phyloP scores from a whole-genome alignment of 2,329 filamentous ascomycete species.

The Neoarthrinium moseri region DNA sequence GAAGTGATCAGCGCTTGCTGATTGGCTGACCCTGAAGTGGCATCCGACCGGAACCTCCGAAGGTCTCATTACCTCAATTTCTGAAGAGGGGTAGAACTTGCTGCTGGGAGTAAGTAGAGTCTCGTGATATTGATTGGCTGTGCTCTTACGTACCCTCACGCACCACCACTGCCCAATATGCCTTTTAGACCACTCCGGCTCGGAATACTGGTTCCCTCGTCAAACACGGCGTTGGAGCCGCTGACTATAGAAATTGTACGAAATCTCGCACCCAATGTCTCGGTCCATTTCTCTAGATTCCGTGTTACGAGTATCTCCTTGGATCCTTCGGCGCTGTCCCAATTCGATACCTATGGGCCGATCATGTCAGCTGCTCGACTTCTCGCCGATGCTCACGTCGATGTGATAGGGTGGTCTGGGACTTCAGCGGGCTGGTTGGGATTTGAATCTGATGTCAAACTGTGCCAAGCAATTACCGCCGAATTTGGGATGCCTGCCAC shows the following conservation, averaged over 20 bases:
- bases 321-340: slow-evolving; percentile 25
- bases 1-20: too few relatives aligned
- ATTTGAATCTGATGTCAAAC: slow-evolving; percentile 36
- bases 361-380: slow-evolving; percentile 32
- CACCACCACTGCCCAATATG: not conserved
- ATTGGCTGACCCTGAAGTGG: too few relatives aligned
- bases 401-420: slow-evolving; percentile 37
- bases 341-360: slow-evolving; percentile 24
- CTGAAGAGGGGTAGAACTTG: too few relatives aligned
- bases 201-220: slow-evolving; percentile 41
- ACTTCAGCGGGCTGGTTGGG: slow-evolving; percentile 36
- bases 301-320: slow-evolving; percentile 37
- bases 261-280: slow-evolving; percentile 27
- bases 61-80: too few relatives aligned
- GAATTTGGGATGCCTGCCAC: slow-evolving; percentile 35
- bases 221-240: slow-evolving; percentile 42
- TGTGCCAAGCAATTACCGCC: slow-evolving; percentile 36
- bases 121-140: not conserved
- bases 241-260: slow-evolving; percentile 35
- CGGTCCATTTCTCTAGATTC: slow-evolving; percentile 42
- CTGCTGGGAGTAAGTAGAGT: too few relatives aligned
- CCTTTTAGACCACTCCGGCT: slow-evolving; percentile 21
- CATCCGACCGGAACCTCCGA: too few relatives aligned
- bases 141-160: not conserved
- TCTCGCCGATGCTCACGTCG: slow-evolving; percentile 34